Percentiles rank a stretch among this genome's conserved stretches.
phyloP scores from a whole-genome alignment of 495 filamentous ascomycete species.

The Zalerion maritima region DNA sequence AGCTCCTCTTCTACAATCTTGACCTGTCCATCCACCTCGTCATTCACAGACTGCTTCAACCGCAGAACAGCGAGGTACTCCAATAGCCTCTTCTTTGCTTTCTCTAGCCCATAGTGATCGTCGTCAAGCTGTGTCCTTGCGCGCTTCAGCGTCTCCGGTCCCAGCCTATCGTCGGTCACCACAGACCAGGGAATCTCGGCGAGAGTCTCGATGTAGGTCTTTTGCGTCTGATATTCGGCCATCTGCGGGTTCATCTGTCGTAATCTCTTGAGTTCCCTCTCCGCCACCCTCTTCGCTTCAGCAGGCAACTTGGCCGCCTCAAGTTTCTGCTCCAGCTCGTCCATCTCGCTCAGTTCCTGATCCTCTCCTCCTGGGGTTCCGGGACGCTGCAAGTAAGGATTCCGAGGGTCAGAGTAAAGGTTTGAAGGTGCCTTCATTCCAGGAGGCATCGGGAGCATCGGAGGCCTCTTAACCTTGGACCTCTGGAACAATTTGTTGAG shows the following conservation, averaged over 20 bases:
- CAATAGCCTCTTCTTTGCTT: conserved; percentile 90
- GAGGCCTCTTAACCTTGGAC: too few species aligned
- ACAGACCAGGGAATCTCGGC: conserved; percentile 89
- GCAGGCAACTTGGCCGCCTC: conserved; percentile 58
- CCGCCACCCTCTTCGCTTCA: conserved; percentile 68
- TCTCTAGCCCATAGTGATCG: conserved; percentile 92
- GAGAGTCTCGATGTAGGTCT: conserved; percentile 91
- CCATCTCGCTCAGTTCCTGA: conserved; percentile 68
- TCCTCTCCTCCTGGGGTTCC: conserved; percentile 43
- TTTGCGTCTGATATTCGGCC: conserved; percentile 83
- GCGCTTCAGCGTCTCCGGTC: conserved; percentile 57
- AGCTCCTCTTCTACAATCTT: conserved; percentile 46
- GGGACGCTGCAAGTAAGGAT: conserved; percentile 9
- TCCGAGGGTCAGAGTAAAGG: too few species aligned
- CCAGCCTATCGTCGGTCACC: conserved; percentile 74
- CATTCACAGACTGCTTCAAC: conserved; percentile 79
- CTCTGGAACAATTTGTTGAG: too few species aligned
- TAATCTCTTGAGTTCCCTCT: conserved; percentile 75
- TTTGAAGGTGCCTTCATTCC: too few species aligned
- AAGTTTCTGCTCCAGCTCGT: conserved; percentile 77
- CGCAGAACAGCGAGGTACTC: conserved; percentile 94
- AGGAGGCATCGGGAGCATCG: too few species aligned
- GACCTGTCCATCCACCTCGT: conserved; percentile 63
- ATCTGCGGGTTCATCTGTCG: conserved; percentile 92
- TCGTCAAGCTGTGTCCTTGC: conserved; percentile 87